A percentile compares a stretch with the other conserved stretches of the same genome.
phyloP scores from a whole-genome alignment of 306 rosid genomes.

The Fragaria nilgerrensis region DNA sequence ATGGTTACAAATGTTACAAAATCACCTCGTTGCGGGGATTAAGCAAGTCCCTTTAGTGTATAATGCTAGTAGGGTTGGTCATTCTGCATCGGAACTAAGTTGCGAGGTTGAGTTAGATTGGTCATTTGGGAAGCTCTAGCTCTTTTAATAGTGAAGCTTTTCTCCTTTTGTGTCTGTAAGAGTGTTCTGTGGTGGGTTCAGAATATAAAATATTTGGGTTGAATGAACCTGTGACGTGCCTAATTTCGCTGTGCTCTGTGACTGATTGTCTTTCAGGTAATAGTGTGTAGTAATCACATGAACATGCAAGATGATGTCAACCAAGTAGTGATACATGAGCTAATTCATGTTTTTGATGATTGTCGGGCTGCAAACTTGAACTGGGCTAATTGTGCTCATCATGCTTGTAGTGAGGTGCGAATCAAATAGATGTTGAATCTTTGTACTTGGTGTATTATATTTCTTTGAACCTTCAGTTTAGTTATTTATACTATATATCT shows the following conservation, averaged over 20 bases:
- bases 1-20: background rate
- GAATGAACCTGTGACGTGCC: background rate
- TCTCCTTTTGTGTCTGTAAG: background rate
- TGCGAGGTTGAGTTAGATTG: background rate
- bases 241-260: constrained; percentile 16
- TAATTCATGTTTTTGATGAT: constrained; percentile 85
- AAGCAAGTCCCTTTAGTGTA: background rate
- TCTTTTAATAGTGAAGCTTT: background rate
- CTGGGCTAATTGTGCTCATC: constrained; percentile 91
- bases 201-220: background rate
- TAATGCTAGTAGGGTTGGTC: background rate
- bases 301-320: constrained; percentile 69
- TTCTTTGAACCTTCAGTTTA: background rate
- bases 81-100: background rate
- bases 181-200: background rate
- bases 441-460: constrained; percentile 6
- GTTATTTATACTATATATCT: background rate
- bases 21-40: background rate
- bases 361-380: constrained; percentile 77
- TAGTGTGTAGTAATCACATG: constrained; percentile 67
- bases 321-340: constrained; percentile 76
- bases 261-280: constrained; percentile 40
- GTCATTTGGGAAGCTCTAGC: background rate
- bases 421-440: background rate
- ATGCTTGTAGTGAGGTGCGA: constrained; percentile 87